Percentiles rank a stretch among this genome's conserved stretches.
phyloP scores from a whole-genome alignment of 2,329 filamentous ascomycete genomes.

The Leptographium flavum region DNA sequence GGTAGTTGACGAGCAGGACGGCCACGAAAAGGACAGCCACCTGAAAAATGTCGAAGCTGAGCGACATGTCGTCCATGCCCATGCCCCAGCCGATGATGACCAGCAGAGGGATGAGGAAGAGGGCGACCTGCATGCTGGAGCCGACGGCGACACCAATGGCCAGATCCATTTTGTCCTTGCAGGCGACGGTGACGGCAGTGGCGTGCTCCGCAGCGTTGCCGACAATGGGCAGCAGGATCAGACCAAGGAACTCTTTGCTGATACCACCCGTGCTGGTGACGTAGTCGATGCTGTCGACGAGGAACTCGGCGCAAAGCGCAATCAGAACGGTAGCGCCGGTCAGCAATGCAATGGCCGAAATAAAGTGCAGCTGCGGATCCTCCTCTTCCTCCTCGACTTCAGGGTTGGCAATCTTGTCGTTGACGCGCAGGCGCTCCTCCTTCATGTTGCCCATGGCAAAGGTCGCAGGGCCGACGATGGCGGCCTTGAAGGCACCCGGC shows the following conservation, averaged over 20 bases:
- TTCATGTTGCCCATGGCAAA: conserved; percentile 18
- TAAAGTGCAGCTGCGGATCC: conserved; percentile 57
- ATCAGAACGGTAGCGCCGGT: conserved; percentile 63
- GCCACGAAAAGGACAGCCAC: conserved; percentile 74
- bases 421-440: conserved; percentile 17
- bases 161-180: conserved; percentile 77
- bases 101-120: conserved; percentile 64
- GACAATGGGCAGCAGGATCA: conserved; percentile 67
- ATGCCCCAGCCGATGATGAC: conserved; percentile 70
- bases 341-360: conserved; percentile 59
- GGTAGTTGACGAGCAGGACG: conserved; percentile 72
- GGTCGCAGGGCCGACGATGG: conserved; percentile 24
- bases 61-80: conserved; percentile 56
- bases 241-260: conserved; percentile 58
- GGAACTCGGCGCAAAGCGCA: conserved; percentile 63
- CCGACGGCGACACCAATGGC: conserved; percentile 70
- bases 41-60: conserved; percentile 82
- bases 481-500: conserved; percentile 23
- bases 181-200: conserved; percentile 64
- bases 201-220: conserved; percentile 70
- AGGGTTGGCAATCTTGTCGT: conserved; percentile 14
- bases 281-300: conserved; percentile 55
- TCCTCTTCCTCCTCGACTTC: conserved; percentile 52
- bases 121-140: conserved; percentile 66
- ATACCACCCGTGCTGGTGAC: conserved; percentile 45